Conservation (phyloP, 495 filamentous ascomycete species). For the Filosporella fistucella region DNA sequence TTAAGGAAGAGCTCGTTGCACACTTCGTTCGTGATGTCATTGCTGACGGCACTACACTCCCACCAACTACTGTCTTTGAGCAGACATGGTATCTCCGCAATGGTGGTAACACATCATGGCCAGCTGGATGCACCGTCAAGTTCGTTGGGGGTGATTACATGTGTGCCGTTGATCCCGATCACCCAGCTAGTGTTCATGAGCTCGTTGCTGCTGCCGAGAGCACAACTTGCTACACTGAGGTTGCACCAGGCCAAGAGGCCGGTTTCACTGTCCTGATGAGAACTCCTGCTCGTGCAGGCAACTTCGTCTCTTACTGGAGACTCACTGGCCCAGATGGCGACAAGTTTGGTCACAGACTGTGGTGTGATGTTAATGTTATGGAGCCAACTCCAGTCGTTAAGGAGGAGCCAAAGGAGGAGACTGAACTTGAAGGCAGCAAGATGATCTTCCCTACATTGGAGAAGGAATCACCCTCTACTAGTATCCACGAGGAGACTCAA, state of each 20-base stretch:
- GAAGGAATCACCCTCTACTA: slow-evolving; percentile 84
- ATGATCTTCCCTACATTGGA: slow-evolving; percentile 98
- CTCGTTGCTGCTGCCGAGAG: slow-evolving; percentile 73
- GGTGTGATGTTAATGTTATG: slow-evolving; percentile 83
- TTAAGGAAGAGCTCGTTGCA: slow-evolving; percentile 52
- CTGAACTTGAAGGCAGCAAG: slow-evolving; percentile 30
- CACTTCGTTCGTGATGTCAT: slow-evolving; percentile 76
- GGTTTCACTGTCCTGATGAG: slow-evolving; percentile 83
- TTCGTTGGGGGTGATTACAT: slow-evolving; percentile 93
- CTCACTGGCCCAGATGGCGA: slow-evolving; percentile 75
- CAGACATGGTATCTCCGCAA: slow-evolving; percentile 94
- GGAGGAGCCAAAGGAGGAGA: slow-evolving; percentile 26
- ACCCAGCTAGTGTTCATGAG: slow-evolving; percentile 67
- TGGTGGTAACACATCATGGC: slow-evolving; percentile 74
- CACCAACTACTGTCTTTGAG: slow-evolving; percentile 66
- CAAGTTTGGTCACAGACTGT: slow-evolving; percentile 87
- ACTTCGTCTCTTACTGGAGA: slow-evolving; percentile 93
- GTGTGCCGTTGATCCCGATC: slow-evolving; percentile 76
- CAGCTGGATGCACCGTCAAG: slow-evolving; percentile 82
- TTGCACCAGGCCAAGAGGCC: slow-evolving; percentile 67
- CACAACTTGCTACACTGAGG: slow-evolving; percentile 63
- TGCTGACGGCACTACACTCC: slow-evolving; percentile 67
- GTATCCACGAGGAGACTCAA: slow-evolving; percentile 50
- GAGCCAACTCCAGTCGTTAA: slow-evolving; percentile 24
- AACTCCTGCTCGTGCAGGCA: slow-evolving; percentile 65